Evolutionary conservation across 108 stramenopile genomes (phyloP).

Genomic region (Hondaea fermentalgiana): DNA sequence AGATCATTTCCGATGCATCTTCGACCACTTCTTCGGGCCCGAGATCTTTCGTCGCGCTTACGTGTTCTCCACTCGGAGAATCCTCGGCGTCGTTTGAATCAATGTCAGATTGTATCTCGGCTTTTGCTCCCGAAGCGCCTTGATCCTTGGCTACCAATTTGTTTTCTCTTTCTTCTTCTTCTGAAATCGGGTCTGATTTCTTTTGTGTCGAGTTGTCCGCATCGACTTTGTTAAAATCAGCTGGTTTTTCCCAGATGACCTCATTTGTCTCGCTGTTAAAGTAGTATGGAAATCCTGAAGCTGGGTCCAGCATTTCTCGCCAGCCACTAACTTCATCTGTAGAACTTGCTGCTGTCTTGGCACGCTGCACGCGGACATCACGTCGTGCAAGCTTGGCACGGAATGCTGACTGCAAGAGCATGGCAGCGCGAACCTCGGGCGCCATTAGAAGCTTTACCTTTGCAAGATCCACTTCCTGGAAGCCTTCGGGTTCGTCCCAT

Average conservation of each 20-base stretch:
- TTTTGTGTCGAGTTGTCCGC: background rate
- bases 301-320: slow-evolving; percentile 36
- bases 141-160: background rate
- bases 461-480: background rate
- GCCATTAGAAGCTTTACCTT: background rate
- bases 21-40: no score
- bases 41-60: no score
- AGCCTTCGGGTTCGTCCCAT: slow-evolving; percentile 14
- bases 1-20: no score
- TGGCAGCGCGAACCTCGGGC: background rate
- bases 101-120: no score
- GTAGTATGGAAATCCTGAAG: slow-evolving; percentile 44
- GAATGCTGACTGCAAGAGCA: background rate
- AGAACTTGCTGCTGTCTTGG: background rate
- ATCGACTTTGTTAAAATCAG: slow-evolving; percentile 23
- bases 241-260: slow-evolving; percentile 63
- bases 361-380: background rate
- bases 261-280: slow-evolving; percentile 50
- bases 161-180: no score
- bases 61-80: no score
- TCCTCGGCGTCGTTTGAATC: no score
- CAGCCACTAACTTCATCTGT: slow-evolving; percentile 24
- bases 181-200: no score
- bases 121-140: no score
- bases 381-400: background rate